Evolutionary conservation across 1,139 yeast species (phyloP).

Genomic region (Diutina ranongensis): DNA sequence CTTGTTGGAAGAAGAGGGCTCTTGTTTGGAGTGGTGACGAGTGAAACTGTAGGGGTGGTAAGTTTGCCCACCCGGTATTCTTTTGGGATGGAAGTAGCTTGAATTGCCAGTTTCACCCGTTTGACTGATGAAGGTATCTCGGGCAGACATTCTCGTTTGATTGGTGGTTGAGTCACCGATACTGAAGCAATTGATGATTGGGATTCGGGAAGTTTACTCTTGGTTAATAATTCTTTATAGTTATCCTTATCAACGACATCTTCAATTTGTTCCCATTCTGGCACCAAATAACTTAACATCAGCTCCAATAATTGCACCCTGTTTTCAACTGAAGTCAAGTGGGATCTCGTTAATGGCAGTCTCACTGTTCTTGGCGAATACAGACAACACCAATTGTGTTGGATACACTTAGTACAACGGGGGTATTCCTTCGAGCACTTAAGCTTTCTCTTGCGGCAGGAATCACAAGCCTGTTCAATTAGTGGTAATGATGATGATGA

Average conservation of each 20-base stretch:
- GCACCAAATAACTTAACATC: constrained; percentile 32
- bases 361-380: constrained; percentile 71
- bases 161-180: background rate
- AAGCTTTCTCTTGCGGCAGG: constrained; percentile 46
- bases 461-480: constrained; percentile 45
- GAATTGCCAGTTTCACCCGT: background rate
- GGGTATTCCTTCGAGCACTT: constrained; percentile 60
- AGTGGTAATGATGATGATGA: background rate
- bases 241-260: background rate
- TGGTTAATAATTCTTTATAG: background rate
- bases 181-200: too few species aligned
- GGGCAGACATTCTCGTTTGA: background rate
- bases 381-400: constrained; percentile 62
- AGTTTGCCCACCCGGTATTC: background rate
- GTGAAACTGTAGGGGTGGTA: constrained; percentile 6
- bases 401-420: constrained; percentile 62
- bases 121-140: background rate
- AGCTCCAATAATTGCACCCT: constrained; percentile 45
- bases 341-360: constrained; percentile 74
- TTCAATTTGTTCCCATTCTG: constrained; percentile 10
- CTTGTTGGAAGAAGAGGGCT: constrained; percentile 5
- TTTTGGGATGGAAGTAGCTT: background rate
- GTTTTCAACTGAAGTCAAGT: constrained; percentile 65
- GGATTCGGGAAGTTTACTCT: background rate
- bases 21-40: constrained; percentile 5